Evolutionary conservation across 495 filamentous ascomycete genomes (phyloP).

Genomic region (Xylaria flabelliformis): DNA sequence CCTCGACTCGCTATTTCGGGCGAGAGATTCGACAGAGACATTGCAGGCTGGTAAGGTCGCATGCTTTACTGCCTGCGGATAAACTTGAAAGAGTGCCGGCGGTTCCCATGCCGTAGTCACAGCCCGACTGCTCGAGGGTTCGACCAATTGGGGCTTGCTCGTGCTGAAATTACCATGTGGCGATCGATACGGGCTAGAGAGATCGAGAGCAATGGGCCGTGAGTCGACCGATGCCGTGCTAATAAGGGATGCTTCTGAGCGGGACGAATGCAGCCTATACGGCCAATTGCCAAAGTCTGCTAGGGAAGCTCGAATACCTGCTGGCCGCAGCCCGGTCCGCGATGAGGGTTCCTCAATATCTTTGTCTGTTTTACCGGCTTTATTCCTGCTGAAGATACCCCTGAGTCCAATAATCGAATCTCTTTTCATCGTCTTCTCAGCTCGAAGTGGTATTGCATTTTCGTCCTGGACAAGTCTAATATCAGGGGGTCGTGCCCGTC

Average conservation of each 20-base stretch:
- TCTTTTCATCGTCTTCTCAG: constrained; percentile 36
- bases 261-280: constrained; percentile 45
- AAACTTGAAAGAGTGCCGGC: constrained; percentile 89
- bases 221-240: constrained; percentile 27
- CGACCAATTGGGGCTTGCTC: constrained; percentile 26
- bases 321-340: constrained; percentile 35
- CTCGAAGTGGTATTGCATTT: constrained; percentile 33
- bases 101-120: constrained; percentile 67
- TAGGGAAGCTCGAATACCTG: constrained; percentile 51
- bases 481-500: constrained; percentile 37
- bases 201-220: constrained; percentile 23
- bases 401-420: constrained; percentile 59
- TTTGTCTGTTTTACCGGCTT: constrained; percentile 37
- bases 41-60: constrained; percentile 59
- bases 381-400: constrained; percentile 53
- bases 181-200: constrained; percentile 2
- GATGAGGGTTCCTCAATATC: constrained; percentile 35
- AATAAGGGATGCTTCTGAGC: constrained; percentile 49
- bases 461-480: constrained; percentile 32
- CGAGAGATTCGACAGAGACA: constrained; percentile 61
- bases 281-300: constrained; percentile 52
- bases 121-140: constrained; percentile 25
- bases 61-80: constrained; percentile 75
- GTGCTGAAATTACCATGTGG: constrained; percentile 22
- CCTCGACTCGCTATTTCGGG: constrained; percentile 65